phyloP scores from a whole-genome alignment of 139 green algal genomes.

The Chlamydomonas sphaeroides region DNA sequence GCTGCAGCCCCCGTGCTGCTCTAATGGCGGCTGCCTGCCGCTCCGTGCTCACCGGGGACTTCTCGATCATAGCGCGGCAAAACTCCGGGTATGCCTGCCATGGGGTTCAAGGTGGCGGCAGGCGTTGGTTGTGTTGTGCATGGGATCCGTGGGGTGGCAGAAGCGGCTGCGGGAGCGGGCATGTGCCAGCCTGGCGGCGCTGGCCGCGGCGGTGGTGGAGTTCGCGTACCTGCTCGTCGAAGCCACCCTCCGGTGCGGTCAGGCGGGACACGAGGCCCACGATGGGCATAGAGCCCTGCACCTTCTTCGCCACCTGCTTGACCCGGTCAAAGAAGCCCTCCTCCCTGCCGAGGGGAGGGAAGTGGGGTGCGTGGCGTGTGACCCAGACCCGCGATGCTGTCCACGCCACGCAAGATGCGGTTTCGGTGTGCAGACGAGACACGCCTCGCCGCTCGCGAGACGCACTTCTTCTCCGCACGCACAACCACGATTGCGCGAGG shows the following conservation, averaged over 20 bases:
- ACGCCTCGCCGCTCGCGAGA: background rate
- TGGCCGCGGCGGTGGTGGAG: no score
- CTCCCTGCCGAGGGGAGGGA: background rate
- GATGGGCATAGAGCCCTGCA: constrained; percentile 76
- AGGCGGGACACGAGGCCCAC: constrained; percentile 79
- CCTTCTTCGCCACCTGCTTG: constrained; percentile 21
- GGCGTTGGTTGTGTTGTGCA: no score
- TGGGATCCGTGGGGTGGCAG: no score
- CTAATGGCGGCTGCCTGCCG: no score
- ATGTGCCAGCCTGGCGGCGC: no score
- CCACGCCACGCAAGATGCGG: background rate
- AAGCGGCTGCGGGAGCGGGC: no score
- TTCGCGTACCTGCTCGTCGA: constrained; percentile 80
- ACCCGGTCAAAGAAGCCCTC: background rate
- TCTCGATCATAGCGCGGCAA: constrained; percentile 66
- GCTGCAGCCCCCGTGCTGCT: no score
- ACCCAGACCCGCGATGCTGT: no score
- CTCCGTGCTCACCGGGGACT: constrained; percentile 13
- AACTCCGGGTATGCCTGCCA: constrained; percentile 84
- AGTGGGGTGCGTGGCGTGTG: background rate
- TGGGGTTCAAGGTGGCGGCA: no score
- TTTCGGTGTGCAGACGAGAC: no score
- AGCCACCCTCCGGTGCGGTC: constrained; percentile 70
- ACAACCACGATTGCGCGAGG: no score
- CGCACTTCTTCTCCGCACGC: background rate